Evolutionary conservation across 1,284 basidiomycete genomes (phyloP).

Genomic region (Ustilago vetiveriae): DNA sequence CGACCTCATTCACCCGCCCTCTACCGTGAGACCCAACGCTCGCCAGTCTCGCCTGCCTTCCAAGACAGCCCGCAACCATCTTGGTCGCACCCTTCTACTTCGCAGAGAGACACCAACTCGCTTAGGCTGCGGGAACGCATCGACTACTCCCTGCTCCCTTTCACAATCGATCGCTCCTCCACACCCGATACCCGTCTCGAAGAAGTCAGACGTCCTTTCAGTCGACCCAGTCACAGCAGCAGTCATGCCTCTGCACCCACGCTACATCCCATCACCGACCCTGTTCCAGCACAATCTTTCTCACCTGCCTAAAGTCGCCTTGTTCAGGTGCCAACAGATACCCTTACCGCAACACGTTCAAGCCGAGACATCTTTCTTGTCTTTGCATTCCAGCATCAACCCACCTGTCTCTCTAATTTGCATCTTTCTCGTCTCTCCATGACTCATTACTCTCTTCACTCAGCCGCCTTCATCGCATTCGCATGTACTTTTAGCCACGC

Average conservation of each 20-base stretch:
- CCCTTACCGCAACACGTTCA: conserved; percentile 3
- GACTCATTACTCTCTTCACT: not conserved
- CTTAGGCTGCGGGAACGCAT: conserved; percentile 37
- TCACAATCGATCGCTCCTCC: conserved; percentile 40
- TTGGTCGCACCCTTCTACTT: conserved; percentile 22
- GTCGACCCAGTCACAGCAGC: conserved; percentile 12
- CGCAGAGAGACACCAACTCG: conserved; percentile 24
- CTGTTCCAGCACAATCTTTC: not conserved
- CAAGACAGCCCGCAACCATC: conserved; percentile 1
- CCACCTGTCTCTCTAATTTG: conserved; percentile 23
- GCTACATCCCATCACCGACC: not conserved
- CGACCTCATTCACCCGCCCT: conserved; percentile 17
- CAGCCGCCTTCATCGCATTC: not conserved
- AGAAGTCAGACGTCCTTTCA: conserved; percentile 45
- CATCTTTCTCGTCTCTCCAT: conserved; percentile 9
- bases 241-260: not conserved
- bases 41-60: conserved; percentile 7
- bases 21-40: conserved; percentile 8
- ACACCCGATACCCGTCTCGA: conserved; percentile 47
- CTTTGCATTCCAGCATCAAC: conserved; percentile 3
- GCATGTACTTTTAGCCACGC: conserved; percentile 9
- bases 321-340: conserved; percentile 5
- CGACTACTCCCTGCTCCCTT: conserved; percentile 27
- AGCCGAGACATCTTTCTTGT: not conserved
- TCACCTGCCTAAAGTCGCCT: conserved; percentile 3